A percentile compares a stretch with the other conserved stretches of the same genome.
phyloP scores from a whole-genome alignment of 345 rosid species.

The Abelmoschus esculentus region DNA sequence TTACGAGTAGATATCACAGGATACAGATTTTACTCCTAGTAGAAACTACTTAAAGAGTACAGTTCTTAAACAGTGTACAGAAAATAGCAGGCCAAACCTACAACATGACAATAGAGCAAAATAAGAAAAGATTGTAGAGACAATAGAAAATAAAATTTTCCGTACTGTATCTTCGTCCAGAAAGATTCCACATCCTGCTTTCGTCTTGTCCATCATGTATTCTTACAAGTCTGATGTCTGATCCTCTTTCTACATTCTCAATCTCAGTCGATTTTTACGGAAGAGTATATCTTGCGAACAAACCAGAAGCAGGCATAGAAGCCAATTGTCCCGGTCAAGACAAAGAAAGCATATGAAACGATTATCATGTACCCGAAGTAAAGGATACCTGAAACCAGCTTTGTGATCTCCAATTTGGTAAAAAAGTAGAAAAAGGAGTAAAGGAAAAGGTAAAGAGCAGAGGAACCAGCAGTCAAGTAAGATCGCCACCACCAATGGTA shows the following conservation, averaged over 20 bases:
- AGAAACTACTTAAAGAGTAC: conserved; percentile 7
- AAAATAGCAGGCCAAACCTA: conserved; percentile 15
- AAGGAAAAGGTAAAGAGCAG: conserved; percentile 90
- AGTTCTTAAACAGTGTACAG: neutral
- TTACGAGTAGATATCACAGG: neutral
- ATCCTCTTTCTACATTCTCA: conserved; percentile 7
- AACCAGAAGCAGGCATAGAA: conserved; percentile 98
- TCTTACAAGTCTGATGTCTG: neutral
- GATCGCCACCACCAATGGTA: conserved; percentile 99
- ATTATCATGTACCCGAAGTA: conserved; percentile 91
- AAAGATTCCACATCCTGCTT: neutral
- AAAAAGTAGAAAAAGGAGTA: conserved; percentile 94
- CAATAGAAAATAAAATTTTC: neutral
- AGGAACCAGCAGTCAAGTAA: conserved; percentile 90
- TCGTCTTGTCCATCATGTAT: neutral
- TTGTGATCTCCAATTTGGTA: conserved; percentile 90
- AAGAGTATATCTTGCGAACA: conserved; percentile 87
- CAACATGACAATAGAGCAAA: neutral
- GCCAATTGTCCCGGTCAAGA: conserved; percentile 86
- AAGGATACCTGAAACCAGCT: conserved; percentile 81
- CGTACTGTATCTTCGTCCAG: neutral
- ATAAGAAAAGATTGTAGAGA: neutral
- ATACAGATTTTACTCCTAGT: neutral
- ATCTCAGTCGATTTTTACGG: conserved; percentile 82
- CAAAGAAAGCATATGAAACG: conserved; percentile 85